phyloP scores from a whole-genome alignment of 1,139 yeast species.

The Waltiozyma solani region DNA sequence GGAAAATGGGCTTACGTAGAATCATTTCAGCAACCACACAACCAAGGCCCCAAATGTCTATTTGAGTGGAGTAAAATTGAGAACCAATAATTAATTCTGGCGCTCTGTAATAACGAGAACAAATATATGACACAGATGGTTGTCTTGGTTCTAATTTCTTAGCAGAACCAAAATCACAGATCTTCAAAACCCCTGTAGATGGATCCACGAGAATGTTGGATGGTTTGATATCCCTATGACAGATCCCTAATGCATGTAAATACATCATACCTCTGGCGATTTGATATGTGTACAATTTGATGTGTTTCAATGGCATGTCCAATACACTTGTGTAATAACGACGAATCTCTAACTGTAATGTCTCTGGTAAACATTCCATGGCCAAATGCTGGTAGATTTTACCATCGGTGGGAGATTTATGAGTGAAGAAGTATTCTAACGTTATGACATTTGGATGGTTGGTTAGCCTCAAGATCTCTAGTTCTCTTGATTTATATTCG shows the following conservation, averaged over 20 bases:
- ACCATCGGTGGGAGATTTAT: conserved; percentile 44
- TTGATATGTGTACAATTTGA: conserved; percentile 73
- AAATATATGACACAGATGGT: conserved; percentile 70
- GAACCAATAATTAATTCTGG: conserved; percentile 79
- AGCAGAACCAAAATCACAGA: conserved; percentile 80
- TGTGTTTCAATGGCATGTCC: conserved; percentile 62
- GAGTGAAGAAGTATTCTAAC: conserved; percentile 61
- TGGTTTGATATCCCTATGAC: conserved; percentile 79
- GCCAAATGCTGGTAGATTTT: conserved; percentile 69
- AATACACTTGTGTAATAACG: conserved; percentile 53
- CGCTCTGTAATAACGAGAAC: conserved; percentile 75
- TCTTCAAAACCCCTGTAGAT: conserved; percentile 49
- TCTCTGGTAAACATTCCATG: conserved; percentile 80
- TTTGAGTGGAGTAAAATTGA: conserved; percentile 63
- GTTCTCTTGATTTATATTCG: conserved; percentile 71
- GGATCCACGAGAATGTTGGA: conserved; percentile 73
- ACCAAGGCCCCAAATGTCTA: conserved; percentile 82
- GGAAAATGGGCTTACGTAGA: conserved; percentile 72
- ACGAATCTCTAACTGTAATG: conserved; percentile 64
- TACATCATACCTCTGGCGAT: conserved; percentile 76
- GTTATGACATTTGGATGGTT: conserved; percentile 72
- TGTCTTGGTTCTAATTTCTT: conserved; percentile 64
- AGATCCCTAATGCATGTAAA: conserved; percentile 67
- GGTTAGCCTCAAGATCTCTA: conserved; percentile 63
- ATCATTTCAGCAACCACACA: conserved; percentile 83